phyloP scores from a whole-genome alignment of 2,329 filamentous ascomycete genomes.

The Diaporthe aspalathi region DNA sequence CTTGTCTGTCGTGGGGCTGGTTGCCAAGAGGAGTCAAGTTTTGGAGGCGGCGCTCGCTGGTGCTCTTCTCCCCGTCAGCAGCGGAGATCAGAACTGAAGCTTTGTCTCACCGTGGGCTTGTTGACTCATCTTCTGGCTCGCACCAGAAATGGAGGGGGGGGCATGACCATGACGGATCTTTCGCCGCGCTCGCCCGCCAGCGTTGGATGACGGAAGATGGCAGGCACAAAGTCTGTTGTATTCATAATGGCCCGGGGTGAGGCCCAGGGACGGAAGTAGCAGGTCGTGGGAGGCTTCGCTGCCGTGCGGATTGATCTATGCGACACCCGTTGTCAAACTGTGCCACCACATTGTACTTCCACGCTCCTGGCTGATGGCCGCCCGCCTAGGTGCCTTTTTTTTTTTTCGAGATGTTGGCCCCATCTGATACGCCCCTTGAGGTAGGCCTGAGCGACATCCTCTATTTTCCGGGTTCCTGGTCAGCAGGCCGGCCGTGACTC shows the following conservation, averaged over 20 bases:
- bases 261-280: neutral
- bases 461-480: neutral
- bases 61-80: neutral
- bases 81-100: constrained; percentile 23
- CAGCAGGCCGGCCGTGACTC: constrained; percentile 3
- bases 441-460: neutral
- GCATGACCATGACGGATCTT: neutral
- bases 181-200: neutral
- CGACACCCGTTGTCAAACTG: neutral
- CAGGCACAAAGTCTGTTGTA: neutral
- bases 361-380: neutral
- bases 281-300: neutral
- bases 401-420: neutral
- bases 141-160: neutral
- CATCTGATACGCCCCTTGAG: neutral
- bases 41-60: neutral
- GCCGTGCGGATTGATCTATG: neutral
- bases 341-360: neutral
- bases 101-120: neutral
- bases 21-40: neutral
- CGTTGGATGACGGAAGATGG: neutral
- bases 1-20: neutral
- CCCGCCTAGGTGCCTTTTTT: neutral
- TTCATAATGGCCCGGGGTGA: neutral
- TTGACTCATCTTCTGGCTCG: constrained; percentile 8